These are phyloP conservation scores for Pseudonitzschia delicatissima DNA, from an alignment of 108 stramenopile species.

Conservation along the genomic window DNA sequence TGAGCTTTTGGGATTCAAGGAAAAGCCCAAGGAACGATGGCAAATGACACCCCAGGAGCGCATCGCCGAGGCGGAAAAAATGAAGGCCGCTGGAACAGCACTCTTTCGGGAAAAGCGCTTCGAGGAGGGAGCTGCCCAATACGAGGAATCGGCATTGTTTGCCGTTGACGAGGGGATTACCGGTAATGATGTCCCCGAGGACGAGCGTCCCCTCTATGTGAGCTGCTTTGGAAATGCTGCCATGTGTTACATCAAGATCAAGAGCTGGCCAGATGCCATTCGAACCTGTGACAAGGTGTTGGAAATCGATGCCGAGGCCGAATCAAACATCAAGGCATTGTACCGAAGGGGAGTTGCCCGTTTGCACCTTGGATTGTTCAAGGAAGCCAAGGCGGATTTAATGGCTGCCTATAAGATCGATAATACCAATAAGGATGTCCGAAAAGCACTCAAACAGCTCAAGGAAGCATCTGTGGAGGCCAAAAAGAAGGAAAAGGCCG, in stretches of 20 bases:
- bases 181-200: constrained; percentile 70
- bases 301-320: constrained; percentile 59
- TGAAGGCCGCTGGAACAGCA: constrained; percentile 84
- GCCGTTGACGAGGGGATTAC: constrained; percentile 77
- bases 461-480: constrained; percentile 66
- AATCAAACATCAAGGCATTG: constrained; percentile 85
- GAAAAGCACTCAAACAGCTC: constrained; percentile 70
- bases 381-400: constrained; percentile 90
- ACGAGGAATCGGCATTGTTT: constrained; percentile 77
- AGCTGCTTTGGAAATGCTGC: constrained; percentile 89
- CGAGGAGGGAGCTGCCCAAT: constrained; percentile 71
- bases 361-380: constrained; percentile 80
- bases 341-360: constrained; percentile 84
- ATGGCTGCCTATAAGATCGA: constrained; percentile 88
- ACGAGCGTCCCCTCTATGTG: constrained; percentile 65
- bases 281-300: constrained; percentile 76
- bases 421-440: constrained; percentile 88
- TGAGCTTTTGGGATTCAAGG: constrained; percentile 87
- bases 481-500: constrained; percentile 87
- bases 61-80: constrained; percentile 63
- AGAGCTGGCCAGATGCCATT: constrained; percentile 80
- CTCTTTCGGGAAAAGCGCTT: constrained; percentile 80
- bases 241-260: constrained; percentile 84
- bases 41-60: constrained; percentile 84
- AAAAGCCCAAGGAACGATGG: constrained; percentile 83